Conservation (phyloP, 2,329 filamentous ascomycete species). For the Orbilia blumenaviensis region DNA sequence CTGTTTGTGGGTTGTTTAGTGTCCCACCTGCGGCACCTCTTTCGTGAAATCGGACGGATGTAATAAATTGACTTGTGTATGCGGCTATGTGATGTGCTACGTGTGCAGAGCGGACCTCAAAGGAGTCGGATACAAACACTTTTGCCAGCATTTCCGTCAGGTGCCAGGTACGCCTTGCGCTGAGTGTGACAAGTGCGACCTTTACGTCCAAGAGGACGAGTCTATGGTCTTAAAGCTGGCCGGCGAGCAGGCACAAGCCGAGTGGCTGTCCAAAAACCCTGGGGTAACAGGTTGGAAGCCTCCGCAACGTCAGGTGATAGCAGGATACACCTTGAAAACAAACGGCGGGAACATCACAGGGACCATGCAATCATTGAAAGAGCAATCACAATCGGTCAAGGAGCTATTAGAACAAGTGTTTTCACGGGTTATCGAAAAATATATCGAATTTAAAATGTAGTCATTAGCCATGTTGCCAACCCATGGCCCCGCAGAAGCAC, state of each 20-base stretch:
- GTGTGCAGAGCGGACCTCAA: constrained; percentile 82
- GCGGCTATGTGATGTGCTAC: constrained; percentile 98
- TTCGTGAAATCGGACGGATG: constrained; percentile 95
- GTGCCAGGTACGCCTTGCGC: constrained; percentile 77
- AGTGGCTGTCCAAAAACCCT: constrained; percentile 73
- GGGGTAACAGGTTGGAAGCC: constrained; percentile 36
- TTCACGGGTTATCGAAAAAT: constrained; percentile 15
- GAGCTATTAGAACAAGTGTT: constrained; percentile 16
- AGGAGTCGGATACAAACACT: constrained; percentile 85
- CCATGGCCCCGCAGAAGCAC: background rate
- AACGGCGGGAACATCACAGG: background rate
- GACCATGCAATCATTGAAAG: background rate
- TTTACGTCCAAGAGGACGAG: constrained; percentile 77
- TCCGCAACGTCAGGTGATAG: constrained; percentile 34
- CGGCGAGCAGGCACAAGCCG: constrained; percentile 74
- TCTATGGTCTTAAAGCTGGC: constrained; percentile 74
- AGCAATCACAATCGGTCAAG: constrained; percentile 11
- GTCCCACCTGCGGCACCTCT: constrained; percentile 85
- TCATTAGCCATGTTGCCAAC: background rate
- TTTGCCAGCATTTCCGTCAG: constrained; percentile 93
- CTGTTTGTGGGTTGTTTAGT: constrained; percentile 70
- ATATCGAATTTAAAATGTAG: constrained; percentile 21
- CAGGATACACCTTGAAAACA: constrained; percentile 34
- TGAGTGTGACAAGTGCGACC: constrained; percentile 82
- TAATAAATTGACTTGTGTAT: constrained; percentile 95